phyloP scores from a whole-genome alignment of 345 rosid genomes.

The Lepidium didymum region DNA sequence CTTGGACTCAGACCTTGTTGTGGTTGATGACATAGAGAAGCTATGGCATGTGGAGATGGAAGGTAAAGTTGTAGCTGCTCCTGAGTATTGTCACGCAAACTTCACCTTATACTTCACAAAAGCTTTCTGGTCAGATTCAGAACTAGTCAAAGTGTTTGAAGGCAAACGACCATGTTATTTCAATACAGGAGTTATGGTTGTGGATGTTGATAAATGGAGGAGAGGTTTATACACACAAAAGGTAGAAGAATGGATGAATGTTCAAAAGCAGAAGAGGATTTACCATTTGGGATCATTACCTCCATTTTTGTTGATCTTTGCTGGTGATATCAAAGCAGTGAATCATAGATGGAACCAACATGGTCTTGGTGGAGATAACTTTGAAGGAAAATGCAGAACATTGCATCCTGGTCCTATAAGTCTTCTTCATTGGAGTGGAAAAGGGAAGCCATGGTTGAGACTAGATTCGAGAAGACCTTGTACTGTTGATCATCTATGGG shows the following conservation, averaged over 20 bases:
- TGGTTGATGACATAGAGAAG: slow-evolving; percentile 50
- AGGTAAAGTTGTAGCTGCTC: slow-evolving; percentile 53
- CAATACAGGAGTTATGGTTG: slow-evolving; percentile 66
- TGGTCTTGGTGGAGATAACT: slow-evolving; percentile 63
- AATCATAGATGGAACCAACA: slow-evolving; percentile 71
- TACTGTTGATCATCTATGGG: slow-evolving; percentile 59
- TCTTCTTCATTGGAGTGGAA: slow-evolving; percentile 68
- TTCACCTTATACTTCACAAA: slow-evolving; percentile 48
- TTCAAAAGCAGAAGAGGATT: slow-evolving; percentile 52
- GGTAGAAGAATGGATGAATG: slow-evolving; percentile 55
- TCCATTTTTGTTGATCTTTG: slow-evolving; percentile 53
- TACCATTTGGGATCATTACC: slow-evolving; percentile 64
- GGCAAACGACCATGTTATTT: slow-evolving; percentile 58
- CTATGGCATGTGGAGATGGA: slow-evolving; percentile 51
- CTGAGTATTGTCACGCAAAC: slow-evolving; percentile 61
- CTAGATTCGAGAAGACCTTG: slow-evolving; percentile 55
- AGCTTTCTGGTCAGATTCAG: slow-evolving; percentile 45
- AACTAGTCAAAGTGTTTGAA: slow-evolving; percentile 33
- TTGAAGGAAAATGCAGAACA: slow-evolving; percentile 50
- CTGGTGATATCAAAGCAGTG: slow-evolving; percentile 54
- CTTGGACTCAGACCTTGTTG: slow-evolving; percentile 60
- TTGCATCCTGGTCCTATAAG: slow-evolving; percentile 71
- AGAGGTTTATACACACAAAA: slow-evolving; percentile 36
- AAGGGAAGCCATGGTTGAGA: slow-evolving; percentile 67
- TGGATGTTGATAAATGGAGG: slow-evolving; percentile 58